Evolutionary conservation across 331 rosid species (phyloP), one percentile per base, ranked within the genome.

Genomic region (Malus hybrid): DNA sequence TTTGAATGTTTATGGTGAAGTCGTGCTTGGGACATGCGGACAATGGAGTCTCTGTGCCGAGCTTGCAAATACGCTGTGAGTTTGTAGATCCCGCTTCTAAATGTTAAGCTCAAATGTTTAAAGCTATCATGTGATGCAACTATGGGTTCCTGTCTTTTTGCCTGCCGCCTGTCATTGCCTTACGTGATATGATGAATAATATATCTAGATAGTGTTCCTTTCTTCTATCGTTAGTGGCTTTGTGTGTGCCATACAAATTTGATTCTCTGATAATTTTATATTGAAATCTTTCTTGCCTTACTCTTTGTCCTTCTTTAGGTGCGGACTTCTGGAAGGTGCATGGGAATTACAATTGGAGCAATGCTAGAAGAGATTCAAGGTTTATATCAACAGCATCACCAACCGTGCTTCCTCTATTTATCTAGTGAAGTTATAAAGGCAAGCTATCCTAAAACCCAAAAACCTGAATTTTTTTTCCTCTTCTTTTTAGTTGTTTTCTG

Each of bases 11-110:
- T 27, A 68, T 82, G 83, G 73, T 81, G 80, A 69, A 95, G 99
- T 69, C 98, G 99, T 78, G 99, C 99, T 76, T 95, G 99, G 99
- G 99, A 95, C 90, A 86, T 95, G 96, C 86, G 93, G 82, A 95
- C 99, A 67, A 95, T 95, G 99, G 99, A 95, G 85, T 95, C 98
- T 83, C 90, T 95, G 65, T 95, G 99, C 88, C 93, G 99, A 79
- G 97, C 99, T 46, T 95, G 99, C 86, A 95, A 95, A 95, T 92
- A 95, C 67, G 99, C 99, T 28, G 98, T 93, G 82, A 85, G 97
- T 92, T 81, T 36, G 67, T 86, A 73, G 71, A 62, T 79, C 71
- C 64, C 52, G n/a, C 68, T 54, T 55, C 73, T 80, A 33, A 80
- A 57, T 79, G 59, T 60, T 60, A 22, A 27, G 6, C 16, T 81